Evolutionary conservation across 345 rosid genomes (phyloP).

Genomic region (Salix exigua): DNA sequence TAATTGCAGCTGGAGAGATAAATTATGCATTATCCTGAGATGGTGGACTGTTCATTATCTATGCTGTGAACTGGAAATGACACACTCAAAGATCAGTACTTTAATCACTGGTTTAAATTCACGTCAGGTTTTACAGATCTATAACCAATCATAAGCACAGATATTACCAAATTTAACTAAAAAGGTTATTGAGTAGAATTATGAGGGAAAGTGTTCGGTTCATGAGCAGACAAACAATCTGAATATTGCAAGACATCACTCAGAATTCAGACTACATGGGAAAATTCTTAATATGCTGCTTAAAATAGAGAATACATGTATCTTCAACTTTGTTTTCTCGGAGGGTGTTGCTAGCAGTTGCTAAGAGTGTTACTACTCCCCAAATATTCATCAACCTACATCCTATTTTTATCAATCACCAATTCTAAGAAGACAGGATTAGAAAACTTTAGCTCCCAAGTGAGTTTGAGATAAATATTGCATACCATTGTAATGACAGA

Average conservation of each 20-base stretch:
- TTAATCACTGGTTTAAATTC: background rate
- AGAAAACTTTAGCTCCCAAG: background rate
- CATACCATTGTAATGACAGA: conserved; percentile 87
- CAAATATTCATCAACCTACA: background rate
- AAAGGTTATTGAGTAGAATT: background rate
- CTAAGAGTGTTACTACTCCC: background rate
- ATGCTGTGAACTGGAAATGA: conserved; percentile 73
- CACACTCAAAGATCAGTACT: conserved; percentile 10
- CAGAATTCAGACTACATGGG: background rate
- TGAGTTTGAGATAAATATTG: background rate
- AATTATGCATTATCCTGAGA: conserved; percentile 60
- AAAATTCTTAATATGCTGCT: background rate
- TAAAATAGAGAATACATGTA: background rate
- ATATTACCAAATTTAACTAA: background rate
- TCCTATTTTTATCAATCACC: background rate
- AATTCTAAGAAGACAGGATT: background rate
- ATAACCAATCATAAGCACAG: background rate
- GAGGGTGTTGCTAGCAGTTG: background rate
- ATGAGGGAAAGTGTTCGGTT: background rate
- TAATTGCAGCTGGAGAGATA: conserved; percentile 64
- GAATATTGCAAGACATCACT: background rate
- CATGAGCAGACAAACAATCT: background rate
- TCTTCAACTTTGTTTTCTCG: background rate
- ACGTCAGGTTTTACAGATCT: background rate
- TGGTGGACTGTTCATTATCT: conserved; percentile 69